Evolutionary conservation across 768 basidiomycete genomes (phyloP).

Genomic region (Lyophyllum atratum): DNA sequence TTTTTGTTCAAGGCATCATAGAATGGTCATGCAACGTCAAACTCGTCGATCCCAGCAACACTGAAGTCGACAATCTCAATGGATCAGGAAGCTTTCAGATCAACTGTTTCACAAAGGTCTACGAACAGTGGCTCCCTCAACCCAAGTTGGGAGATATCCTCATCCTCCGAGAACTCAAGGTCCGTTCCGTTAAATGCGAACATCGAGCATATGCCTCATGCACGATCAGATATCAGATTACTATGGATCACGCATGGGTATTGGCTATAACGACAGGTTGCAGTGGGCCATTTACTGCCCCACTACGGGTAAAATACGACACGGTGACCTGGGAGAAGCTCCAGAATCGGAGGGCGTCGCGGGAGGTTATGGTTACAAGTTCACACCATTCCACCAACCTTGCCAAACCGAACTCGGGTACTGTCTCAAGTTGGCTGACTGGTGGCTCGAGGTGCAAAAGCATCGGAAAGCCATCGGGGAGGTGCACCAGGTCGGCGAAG

Average conservation of each 20-base stretch:
- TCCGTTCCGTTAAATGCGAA: constrained; percentile 18
- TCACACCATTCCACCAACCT: constrained; percentile 48
- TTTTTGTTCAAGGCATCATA: constrained; percentile 19
- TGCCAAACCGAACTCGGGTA: constrained; percentile 40
- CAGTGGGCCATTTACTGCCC: constrained; percentile 59
- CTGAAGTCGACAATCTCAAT: constrained; percentile 25
- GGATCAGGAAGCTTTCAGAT: constrained; percentile 30
- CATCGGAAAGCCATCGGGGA: constrained; percentile 14
- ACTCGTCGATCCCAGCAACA: constrained; percentile 55
- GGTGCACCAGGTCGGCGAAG: constrained; percentile 21
- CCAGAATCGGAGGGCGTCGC: constrained; percentile 36
- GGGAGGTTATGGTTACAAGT: constrained; percentile 39
- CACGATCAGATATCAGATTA: constrained; percentile 33
- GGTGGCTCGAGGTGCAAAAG: constrained; percentile 47
- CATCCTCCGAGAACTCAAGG: constrained; percentile 53
- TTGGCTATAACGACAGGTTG: constrained; percentile 48
- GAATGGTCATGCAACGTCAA: constrained; percentile 47
- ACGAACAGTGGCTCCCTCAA: constrained; percentile 52
- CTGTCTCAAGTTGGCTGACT: constrained; percentile 45
- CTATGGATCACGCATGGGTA: constrained; percentile 32
- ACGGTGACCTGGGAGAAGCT: constrained; percentile 36
- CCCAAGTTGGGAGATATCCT: constrained; percentile 51
- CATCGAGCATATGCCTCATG: not conserved
- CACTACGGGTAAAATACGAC: constrained; percentile 33
- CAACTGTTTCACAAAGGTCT: constrained; percentile 54